These are phyloP conservation scores for Chaetomium strumarium DNA, from an alignment of 2,329 filamentous ascomycete species.

Conservation along the genomic window DNA sequence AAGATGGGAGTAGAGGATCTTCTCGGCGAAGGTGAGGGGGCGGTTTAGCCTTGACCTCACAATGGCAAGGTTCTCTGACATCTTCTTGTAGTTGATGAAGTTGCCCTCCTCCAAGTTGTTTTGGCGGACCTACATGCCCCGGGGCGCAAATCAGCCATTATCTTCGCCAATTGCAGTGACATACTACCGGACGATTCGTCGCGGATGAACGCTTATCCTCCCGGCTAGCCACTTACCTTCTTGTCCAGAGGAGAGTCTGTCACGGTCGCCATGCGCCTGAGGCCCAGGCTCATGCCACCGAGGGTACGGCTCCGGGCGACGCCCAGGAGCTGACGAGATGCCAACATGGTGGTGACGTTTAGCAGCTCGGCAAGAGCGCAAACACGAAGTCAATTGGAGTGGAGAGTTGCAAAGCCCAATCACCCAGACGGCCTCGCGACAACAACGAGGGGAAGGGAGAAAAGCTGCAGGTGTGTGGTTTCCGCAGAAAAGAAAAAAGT, in stretches of 20 bases:
- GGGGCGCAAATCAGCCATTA: slow-evolving; percentile 19
- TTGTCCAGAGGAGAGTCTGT: slow-evolving; percentile 79
- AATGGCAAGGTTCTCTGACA: slow-evolving; percentile 58
- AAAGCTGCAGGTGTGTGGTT: slow-evolving; percentile 15
- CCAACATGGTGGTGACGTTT: slow-evolving; percentile 54
- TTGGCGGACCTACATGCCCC: slow-evolving; percentile 62
- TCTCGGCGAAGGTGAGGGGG: slow-evolving; percentile 92
- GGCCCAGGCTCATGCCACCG: slow-evolving; percentile 51
- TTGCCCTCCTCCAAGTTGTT: slow-evolving; percentile 89
- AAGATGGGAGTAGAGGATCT: slow-evolving; percentile 97
- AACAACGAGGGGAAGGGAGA: slow-evolving; percentile 23
- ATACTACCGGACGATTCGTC: neutral
- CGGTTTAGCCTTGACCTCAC: slow-evolving; percentile 86
- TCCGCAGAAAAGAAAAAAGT: slow-evolving; percentile 27
- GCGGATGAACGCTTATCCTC: neutral
- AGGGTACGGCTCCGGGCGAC: slow-evolving; percentile 56
- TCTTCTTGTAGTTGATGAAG: slow-evolving; percentile 99
- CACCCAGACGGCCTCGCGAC: slow-evolving; percentile 27
- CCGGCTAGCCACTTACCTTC: slow-evolving; percentile 56
- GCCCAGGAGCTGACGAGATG: slow-evolving; percentile 65
- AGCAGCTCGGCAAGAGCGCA: slow-evolving; percentile 18
- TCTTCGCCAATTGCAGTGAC: too few relatives aligned
- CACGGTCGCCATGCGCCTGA: slow-evolving; percentile 76
- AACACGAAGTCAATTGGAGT: slow-evolving; percentile 32
- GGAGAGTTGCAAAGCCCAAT: slow-evolving; percentile 26